phyloP scores from a whole-genome alignment of 2,329 filamentous ascomycete genomes.

The Myriosclerotinia curreyana region DNA sequence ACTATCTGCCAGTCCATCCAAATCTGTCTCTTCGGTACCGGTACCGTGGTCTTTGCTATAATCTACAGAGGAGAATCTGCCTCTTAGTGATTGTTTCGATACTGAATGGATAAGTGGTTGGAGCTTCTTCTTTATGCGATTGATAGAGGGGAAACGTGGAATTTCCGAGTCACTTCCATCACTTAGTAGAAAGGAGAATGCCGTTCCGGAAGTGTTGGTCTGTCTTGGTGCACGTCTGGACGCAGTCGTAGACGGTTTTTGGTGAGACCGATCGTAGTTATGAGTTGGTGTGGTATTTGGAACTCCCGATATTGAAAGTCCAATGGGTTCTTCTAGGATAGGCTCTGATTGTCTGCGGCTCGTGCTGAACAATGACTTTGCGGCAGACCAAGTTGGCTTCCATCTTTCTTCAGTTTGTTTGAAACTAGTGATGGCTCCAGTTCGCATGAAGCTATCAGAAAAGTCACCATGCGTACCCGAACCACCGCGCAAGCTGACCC shows the following conservation, averaged over 20 bases:
- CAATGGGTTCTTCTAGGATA: neutral
- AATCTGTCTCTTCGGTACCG: neutral
- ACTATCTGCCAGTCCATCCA: neutral
- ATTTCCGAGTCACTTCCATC: conserved; percentile 17
- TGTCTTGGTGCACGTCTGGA: neutral
- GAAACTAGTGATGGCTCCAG: conserved; percentile 14
- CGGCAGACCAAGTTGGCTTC: conserved; percentile 16
- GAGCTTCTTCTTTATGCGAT: conserved; percentile 8
- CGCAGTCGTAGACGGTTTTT: neutral
- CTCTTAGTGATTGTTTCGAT: conserved; percentile 8
- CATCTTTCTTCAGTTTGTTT: conserved; percentile 14
- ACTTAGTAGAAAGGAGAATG: conserved; percentile 11
- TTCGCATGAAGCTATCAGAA: neutral
- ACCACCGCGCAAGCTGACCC: conserved; percentile 10
- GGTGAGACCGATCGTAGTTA: neutral
- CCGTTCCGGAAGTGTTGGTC: neutral
- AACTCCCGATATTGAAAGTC: neutral
- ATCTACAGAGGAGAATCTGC: neutral
- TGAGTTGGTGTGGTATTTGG: neutral
- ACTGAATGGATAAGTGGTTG: conserved; percentile 13
- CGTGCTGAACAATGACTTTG: conserved; percentile 1
- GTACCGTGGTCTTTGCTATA: neutral
- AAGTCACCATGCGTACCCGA: neutral
- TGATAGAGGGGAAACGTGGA: conserved; percentile 3
- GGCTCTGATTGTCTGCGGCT: conserved; percentile 10